phyloP scores from a whole-genome alignment of 2,329 filamentous ascomycete species.

The Chrysosporium keratinophilum region DNA sequence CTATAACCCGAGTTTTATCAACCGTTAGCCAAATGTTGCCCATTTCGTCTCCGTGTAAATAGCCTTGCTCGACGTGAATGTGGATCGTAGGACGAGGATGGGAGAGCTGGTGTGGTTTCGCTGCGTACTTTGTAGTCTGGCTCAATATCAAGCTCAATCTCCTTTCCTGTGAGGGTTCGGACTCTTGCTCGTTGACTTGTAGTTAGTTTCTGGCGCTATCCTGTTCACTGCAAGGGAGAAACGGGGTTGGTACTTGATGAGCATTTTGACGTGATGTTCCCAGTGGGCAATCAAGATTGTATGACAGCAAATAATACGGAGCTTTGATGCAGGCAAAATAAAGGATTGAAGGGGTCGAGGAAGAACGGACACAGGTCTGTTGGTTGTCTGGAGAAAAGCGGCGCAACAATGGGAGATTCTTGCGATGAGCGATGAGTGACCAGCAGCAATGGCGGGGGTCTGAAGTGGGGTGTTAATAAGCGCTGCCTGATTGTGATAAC shows the following conservation, averaged over 20 bases:
- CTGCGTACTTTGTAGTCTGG: conserved; percentile 68
- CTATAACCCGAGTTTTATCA: conserved; percentile 39
- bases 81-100: neutral
- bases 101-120: neutral
- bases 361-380: too few relatives aligned
- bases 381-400: neutral
- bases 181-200: conserved; percentile 53
- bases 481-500: neutral
- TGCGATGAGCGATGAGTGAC: neutral
- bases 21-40: neutral
- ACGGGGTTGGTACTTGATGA: conserved; percentile 40
- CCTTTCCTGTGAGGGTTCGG: conserved; percentile 93
- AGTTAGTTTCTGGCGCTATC: neutral
- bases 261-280: conserved; percentile 29
- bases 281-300: neutral
- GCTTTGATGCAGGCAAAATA: too few relatives aligned
- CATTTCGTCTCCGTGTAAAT: too few relatives aligned
- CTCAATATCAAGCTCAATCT: conserved; percentile 98
- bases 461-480: neutral
- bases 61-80: too few relatives aligned
- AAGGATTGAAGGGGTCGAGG: too few relatives aligned
- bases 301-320: neutral
- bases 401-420: neutral
- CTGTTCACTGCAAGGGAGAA: neutral
- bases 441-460: neutral